phyloP scores from a whole-genome alignment of 257 asterid genomes.

The Scutellaria galericulata region DNA sequence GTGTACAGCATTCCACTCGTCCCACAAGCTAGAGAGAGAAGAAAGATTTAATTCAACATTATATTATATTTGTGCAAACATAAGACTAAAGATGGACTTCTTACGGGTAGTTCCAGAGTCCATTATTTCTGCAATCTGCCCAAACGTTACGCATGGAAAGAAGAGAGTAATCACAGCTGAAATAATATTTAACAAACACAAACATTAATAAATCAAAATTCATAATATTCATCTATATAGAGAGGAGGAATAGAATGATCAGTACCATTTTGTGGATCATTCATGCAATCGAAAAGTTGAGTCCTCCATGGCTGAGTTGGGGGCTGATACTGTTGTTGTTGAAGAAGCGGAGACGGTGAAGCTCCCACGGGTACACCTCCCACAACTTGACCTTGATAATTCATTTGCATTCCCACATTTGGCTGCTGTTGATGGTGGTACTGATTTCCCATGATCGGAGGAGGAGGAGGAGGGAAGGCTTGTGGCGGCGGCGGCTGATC shows the following conservation, averaged over 20 bases:
- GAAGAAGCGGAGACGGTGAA: constrained; percentile 23
- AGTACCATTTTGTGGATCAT: constrained; percentile 61
- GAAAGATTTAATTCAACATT: too few relatives aligned
- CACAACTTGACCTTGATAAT: neutral
- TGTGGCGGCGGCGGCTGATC: constrained; percentile 17
- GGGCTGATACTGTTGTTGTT: neutral
- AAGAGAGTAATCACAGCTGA: constrained; percentile 53
- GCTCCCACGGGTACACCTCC: constrained; percentile 22
- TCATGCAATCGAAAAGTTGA: constrained; percentile 59
- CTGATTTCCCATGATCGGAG: neutral
- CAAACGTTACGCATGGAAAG: constrained; percentile 66
- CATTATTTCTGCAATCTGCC: constrained; percentile 66
- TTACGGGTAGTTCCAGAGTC: constrained; percentile 63
- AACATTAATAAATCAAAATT: neutral
- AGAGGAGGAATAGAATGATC: neutral
- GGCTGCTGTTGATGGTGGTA: constrained; percentile 4
- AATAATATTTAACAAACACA: neutral
- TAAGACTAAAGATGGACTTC: neutral
- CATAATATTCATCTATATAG: too few relatives aligned
- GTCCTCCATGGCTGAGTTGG: constrained; percentile 47
- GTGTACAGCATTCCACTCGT: constrained; percentile 60
- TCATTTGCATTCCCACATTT: neutral
- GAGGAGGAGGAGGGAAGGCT: constrained; percentile 28
- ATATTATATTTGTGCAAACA: too few relatives aligned
- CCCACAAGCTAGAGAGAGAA: constrained; percentile 50